Evolutionary conservation across 1,139 yeast species (phyloP), one percentile per base, ranked within the genome.

Genomic region (Wickerhamomyces sp.): DNA sequence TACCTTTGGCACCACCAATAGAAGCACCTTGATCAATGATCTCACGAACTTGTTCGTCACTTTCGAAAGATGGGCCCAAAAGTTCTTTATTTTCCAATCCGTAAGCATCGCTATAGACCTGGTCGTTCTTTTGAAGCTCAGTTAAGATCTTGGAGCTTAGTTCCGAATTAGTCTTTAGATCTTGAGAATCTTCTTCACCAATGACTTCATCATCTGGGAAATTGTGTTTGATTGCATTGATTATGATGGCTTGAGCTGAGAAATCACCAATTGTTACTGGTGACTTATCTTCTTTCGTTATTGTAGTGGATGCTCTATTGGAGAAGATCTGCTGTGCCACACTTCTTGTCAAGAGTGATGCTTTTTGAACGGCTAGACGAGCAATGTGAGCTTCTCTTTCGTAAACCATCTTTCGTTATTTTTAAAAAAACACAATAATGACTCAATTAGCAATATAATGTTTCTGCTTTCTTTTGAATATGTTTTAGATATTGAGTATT

Each of bases 201-300:
- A 94, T 95, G 44, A 92, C 78, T 45, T 80, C 81, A 60, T 92
- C 98, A 5, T 59, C 49, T 3, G 97, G 96, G 66, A 92, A 92
- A 49, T 81, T 84, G 41, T 76, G 63, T 53, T 77, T 74, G 47
- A 92, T 75, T 3, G 97, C 94, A 45, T 86, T 77, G 63, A 88
- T 90, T 43, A 92, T 81, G 37, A 92, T 77, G 0, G 97, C 96
- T 58, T 92, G 99, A 0, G 97, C 92, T 5, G 96, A 96, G 60
- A 84, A 92, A 59, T 92, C 99, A 18, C 97, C 98, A 37, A 92
- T 75, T 2, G 99, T 92, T 13, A 92, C 99, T 1, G 99, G 99
- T 2, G 96, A 87, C 49, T 81, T 78, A 60, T 92, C 99, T 29
- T 76, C 75, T 58, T 92, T 92, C 47, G 89, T 83, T 48, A 88